Evolutionary conservation across 768 basidiomycete species (phyloP).

Genomic region (Butyriboletus loyo): DNA sequence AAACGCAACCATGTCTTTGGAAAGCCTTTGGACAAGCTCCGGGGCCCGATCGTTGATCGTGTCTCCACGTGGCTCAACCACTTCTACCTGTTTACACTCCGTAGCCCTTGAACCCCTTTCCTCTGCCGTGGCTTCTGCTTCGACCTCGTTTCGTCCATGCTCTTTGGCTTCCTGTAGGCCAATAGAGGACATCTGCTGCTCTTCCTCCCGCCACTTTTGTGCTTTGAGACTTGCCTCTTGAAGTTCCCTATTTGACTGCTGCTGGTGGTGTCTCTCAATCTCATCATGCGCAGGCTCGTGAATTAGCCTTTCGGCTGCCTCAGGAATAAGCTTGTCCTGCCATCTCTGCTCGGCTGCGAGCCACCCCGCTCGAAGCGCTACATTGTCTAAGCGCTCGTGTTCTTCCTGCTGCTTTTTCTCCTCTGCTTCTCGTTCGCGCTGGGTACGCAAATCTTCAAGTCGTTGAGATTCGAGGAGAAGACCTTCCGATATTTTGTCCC

Average conservation of each 20-base stretch:
- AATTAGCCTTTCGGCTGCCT: constrained; percentile 1
- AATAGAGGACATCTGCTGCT: not conserved
- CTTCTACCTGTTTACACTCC: not conserved
- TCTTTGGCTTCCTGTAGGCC: not conserved
- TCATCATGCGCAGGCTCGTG: constrained; percentile 21
- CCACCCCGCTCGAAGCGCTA: constrained; percentile 35
- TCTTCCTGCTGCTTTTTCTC: constrained; percentile 19
- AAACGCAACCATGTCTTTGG: not conserved
- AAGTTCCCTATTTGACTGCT: constrained; percentile 10
- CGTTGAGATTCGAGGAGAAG: constrained; percentile 41
- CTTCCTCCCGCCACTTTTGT: not conserved
- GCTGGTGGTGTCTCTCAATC: constrained; percentile 24
- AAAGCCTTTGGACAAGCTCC: not conserved
- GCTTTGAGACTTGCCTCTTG: not conserved
- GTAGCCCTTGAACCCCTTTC: not conserved
- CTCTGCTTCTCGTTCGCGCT: constrained; percentile 26
- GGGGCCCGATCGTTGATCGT: not conserved
- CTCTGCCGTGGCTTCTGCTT: not conserved
- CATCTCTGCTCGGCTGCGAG: constrained; percentile 26
- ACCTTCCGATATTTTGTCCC: constrained; percentile 38
- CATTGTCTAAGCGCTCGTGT: constrained; percentile 30
- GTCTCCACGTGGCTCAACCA: not conserved
- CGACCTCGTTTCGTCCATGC: not conserved
- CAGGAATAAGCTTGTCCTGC: constrained; percentile 23
- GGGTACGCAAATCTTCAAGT: constrained; percentile 38